Base-by-base conservation (phyloP, 257 asterid genomes). In the Penstemon eatonii region DNA sequence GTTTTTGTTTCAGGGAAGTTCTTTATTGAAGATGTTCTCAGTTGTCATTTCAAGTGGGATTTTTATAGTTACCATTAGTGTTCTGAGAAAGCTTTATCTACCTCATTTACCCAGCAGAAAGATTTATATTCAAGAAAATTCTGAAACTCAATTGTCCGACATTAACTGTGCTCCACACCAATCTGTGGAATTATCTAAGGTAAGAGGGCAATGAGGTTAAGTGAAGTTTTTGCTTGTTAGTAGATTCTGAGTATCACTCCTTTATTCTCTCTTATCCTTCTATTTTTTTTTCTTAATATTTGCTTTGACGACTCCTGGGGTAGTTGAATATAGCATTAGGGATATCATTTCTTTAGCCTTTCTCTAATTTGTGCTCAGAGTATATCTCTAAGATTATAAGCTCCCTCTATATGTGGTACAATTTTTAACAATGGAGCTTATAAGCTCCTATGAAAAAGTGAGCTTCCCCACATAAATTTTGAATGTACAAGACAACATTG, bases 31-130 rank as follows among this genome's bases (percentile, higher is more conserved):
- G 77, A 70, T 66, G 70, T 55, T 90, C 58, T 80, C 90, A 41
- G 59, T 63, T 73, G 72, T 75, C 73, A 46, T 90, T 68, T 87
- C 79, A 56, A 82, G 93, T 75, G 97, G 93, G 66, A 63, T 86
- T 46, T 79, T 92, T 70, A 72, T 92, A 57, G 83, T 88, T 59
- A 53, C 90, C 52, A 57, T 89, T 42, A 59, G 84, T 72, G 80
- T 86, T 71, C 68, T 90, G 55, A 73, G 85, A 52, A 85, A 83
- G 51, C 60, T 83, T 71, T 71, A 65, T 70, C 52, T 86, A 59
- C 93, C 88, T 68, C 74, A 60, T 65, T 38, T 81, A 70, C 78
- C 93, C 50, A 63, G 72, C 56, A 74, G 81, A 73, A 82, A 72
- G 67, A 79, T 63, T 39, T 57, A 65, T 75, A 36, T 67, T 57